Evolutionary conservation across 768 basidiomycete species (phyloP).

Genomic region (Lentinula guzmanii): DNA sequence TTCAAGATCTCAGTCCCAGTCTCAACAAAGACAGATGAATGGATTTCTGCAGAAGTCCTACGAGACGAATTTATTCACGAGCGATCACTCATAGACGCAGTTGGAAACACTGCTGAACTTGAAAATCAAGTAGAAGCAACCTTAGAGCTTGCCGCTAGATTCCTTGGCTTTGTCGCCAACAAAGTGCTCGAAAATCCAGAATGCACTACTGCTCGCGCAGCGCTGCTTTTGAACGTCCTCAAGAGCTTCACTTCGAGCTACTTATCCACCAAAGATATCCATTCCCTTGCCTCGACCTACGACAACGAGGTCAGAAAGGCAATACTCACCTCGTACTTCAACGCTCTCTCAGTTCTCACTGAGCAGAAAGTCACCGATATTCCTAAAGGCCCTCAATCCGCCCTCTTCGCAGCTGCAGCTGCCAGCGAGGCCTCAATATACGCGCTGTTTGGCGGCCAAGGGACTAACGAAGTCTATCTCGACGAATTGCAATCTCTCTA

Average conservation of each 20-base stretch:
- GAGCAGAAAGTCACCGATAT: constrained; percentile 46
- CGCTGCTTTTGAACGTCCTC: constrained; percentile 70
- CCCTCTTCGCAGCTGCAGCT: constrained; percentile 59
- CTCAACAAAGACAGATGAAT: constrained; percentile 72
- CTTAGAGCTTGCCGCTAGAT: constrained; percentile 76
- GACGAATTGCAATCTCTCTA: constrained; percentile 90
- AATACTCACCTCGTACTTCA: constrained; percentile 76
- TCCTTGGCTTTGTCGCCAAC: constrained; percentile 71
- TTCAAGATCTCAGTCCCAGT: constrained; percentile 80
- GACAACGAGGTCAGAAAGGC: constrained; percentile 70
- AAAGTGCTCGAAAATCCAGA: constrained; percentile 52
- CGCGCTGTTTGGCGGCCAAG: constrained; percentile 96
- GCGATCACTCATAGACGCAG: constrained; percentile 50
- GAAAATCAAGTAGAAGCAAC: constrained; percentile 58
- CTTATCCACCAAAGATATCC: constrained; percentile 71
- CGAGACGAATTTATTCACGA: constrained; percentile 80
- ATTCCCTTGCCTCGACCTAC: constrained; percentile 71
- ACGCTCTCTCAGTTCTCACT: constrained; percentile 66
- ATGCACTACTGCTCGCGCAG: constrained; percentile 45
- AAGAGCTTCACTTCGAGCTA: constrained; percentile 73
- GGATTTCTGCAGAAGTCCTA: constrained; percentile 90
- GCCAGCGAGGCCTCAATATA: constrained; percentile 71
- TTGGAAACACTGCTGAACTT: constrained; percentile 45
- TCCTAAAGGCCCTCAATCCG: constrained; percentile 56
- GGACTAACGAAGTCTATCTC: constrained; percentile 97